Conservation (phyloP, 73 alveolate genomes). For the Stentor coeruleus region DNA sequence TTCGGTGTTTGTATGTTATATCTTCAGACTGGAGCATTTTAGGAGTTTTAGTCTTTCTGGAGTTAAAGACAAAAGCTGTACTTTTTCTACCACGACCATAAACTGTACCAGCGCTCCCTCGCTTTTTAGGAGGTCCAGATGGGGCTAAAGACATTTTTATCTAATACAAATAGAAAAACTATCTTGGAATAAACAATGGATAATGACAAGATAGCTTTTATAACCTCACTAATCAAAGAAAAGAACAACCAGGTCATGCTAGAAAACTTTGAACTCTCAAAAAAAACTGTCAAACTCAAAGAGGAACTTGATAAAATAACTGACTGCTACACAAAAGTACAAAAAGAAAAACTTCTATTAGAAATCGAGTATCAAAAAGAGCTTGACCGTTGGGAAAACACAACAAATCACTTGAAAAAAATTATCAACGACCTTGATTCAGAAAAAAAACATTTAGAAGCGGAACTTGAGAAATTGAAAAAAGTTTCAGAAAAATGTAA, state of each 20-base stretch:
- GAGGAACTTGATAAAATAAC: neutral
- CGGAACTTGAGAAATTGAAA: neutral
- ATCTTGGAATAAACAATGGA: no score
- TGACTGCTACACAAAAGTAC: neutral
- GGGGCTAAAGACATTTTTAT: conserved; percentile 20
- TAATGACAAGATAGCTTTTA: no score
- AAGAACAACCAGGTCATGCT: neutral
- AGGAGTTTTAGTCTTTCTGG: neutral
- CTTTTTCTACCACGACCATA: neutral
- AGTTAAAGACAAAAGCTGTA: neutral
- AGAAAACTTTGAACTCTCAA: neutral
- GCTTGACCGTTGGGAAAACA: neutral
- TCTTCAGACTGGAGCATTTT: neutral
- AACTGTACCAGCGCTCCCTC: conserved; percentile 21
- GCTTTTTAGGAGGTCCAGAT: conserved; percentile 22
- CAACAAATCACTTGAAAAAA: neutral
- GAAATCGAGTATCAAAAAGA: neutral
- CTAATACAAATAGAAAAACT: no score
- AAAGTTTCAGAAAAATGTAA: neutral
- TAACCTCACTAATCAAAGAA: neutral
- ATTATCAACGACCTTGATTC: neutral
- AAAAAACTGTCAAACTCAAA: neutral
- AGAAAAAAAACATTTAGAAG: neutral
- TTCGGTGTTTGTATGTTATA: neutral
- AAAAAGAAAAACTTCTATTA: neutral